phyloP scores from a whole-genome alignment of 1,284 basidiomycete genomes.

The Trichosporon sp. region DNA sequence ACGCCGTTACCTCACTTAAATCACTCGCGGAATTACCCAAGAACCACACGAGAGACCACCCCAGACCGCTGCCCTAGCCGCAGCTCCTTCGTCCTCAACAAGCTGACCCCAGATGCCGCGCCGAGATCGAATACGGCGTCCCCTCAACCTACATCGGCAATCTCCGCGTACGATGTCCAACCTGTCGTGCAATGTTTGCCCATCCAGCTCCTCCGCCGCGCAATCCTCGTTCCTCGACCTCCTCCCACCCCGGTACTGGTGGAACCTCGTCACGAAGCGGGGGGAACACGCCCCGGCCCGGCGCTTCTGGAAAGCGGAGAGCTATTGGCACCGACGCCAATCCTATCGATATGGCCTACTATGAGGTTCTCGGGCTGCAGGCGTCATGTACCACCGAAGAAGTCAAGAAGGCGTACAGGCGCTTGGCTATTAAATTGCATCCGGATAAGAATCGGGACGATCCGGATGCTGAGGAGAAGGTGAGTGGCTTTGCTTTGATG shows the following conservation, averaged over 20 bases:
- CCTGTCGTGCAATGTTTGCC: conserved; percentile 46
- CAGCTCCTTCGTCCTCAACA: no score
- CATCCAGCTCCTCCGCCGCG: conserved; percentile 35
- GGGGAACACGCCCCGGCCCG: not conserved
- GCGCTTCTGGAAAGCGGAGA: conserved; percentile 52
- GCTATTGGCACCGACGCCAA: conserved; percentile 73
- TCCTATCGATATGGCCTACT: conserved; percentile 82
- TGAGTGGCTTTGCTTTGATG: conserved; percentile 45
- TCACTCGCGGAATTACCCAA: no score
- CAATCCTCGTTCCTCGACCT: not conserved
- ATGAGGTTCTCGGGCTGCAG: conserved; percentile 52
- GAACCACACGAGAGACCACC: no score
- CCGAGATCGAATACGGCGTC: conserved; percentile 65
- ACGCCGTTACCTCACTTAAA: no score
- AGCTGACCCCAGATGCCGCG: conserved; percentile 51
- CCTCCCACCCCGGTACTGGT: not conserved
- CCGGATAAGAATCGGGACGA: conserved; percentile 77
- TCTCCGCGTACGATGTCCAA: conserved; percentile 65
- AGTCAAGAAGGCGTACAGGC: conserved; percentile 92
- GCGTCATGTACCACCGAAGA: conserved; percentile 43
- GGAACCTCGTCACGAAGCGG: conserved; percentile 8
- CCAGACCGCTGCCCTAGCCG: no score
- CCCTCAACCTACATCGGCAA: conserved; percentile 61
- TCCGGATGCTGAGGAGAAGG: conserved; percentile 77
- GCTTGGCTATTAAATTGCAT: conserved; percentile 78